A percentile compares a stretch with the other conserved stretches of the same genome.
Conservation (phyloP, 768 basidiomycete species). For the Gyrodon lividus region DNA sequence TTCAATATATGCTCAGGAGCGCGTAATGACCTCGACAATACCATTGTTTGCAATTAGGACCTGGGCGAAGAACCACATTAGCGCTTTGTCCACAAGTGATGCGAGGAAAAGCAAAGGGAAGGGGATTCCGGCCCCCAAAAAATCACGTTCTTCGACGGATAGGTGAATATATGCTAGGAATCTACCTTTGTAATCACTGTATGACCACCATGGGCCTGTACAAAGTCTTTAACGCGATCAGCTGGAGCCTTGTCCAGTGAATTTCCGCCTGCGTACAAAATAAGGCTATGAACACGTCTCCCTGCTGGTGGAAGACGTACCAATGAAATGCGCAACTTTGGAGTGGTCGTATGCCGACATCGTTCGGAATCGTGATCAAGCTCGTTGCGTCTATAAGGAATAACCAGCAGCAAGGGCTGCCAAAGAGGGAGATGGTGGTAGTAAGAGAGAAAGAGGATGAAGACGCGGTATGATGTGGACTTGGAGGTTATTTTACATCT, state of each 20-base stretch:
- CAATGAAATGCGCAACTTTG: conserved; percentile 64
- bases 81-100: background rate
- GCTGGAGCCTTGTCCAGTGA: conserved; percentile 80
- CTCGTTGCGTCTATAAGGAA: conserved; percentile 8
- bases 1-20: conserved; percentile 21
- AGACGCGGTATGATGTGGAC: conserved; percentile 10
- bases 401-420: conserved; percentile 6
- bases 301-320: conserved; percentile 32
- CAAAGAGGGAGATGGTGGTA: conserved; percentile 16
- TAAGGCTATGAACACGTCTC: conserved; percentile 13
- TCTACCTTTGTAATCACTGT: conserved; percentile 97
- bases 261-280: conserved; percentile 75
- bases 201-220: conserved; percentile 88
- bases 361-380: conserved; percentile 6
- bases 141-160: conserved; percentile 5
- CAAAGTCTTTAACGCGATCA: conserved; percentile 85
- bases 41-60: conserved; percentile 99
- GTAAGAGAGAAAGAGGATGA: conserved; percentile 17
- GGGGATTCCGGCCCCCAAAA: conserved; percentile 1
- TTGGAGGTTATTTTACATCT: conserved; percentile 17
- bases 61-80: conserved; percentile 40
- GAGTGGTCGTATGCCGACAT: conserved; percentile 51
- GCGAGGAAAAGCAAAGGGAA: background rate
- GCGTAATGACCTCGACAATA: conserved; percentile 28
- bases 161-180: conserved; percentile 17